phyloP scores from a whole-genome alignment of 257 asterid genomes.

The Ballota nigra region DNA sequence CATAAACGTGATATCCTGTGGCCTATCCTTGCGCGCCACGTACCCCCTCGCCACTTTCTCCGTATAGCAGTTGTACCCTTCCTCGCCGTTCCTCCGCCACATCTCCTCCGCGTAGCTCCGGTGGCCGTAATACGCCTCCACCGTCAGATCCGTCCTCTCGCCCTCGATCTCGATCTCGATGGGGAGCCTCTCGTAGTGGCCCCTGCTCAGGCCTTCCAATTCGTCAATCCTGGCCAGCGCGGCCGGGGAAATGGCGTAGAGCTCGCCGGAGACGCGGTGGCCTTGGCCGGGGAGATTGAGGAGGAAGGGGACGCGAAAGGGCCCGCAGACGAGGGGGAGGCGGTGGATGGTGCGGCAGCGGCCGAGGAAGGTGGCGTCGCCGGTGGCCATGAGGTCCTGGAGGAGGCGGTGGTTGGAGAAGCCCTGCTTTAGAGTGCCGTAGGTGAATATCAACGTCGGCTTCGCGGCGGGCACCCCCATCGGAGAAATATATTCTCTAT shows the following conservation, averaged over 20 bases:
- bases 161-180: slow-evolving; percentile 25
- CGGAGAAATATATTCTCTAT: not conserved
- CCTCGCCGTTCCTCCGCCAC: slow-evolving; percentile 69
- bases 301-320: slow-evolving; percentile 82
- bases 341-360: slow-evolving; percentile 39
- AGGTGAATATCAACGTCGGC: slow-evolving; percentile 50
- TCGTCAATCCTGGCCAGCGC: slow-evolving; percentile 67
- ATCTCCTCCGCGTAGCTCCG: slow-evolving; percentile 70
- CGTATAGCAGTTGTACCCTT: slow-evolving; percentile 46
- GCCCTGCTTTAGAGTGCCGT: slow-evolving; percentile 79
- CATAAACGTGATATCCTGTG: slow-evolving; percentile 51
- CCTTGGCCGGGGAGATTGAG: slow-evolving; percentile 66
- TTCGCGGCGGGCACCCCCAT: slow-evolving; percentile 30
- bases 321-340: slow-evolving; percentile 82
- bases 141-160: not conserved
- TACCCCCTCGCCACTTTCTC: slow-evolving; percentile 69
- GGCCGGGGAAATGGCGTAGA: slow-evolving; percentile 55
- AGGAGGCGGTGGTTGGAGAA: slow-evolving; percentile 76
- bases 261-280: slow-evolving; percentile 63
- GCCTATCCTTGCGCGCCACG: slow-evolving; percentile 65
- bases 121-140: slow-evolving; percentile 69
- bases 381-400: slow-evolving; percentile 53
- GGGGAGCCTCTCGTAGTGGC: slow-evolving; percentile 75
- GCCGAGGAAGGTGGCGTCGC: slow-evolving; percentile 65
- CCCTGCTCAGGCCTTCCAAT: slow-evolving; percentile 53